phyloP scores from a whole-genome alignment of 805 yeast species.

The Zygoascus tannicola region DNA sequence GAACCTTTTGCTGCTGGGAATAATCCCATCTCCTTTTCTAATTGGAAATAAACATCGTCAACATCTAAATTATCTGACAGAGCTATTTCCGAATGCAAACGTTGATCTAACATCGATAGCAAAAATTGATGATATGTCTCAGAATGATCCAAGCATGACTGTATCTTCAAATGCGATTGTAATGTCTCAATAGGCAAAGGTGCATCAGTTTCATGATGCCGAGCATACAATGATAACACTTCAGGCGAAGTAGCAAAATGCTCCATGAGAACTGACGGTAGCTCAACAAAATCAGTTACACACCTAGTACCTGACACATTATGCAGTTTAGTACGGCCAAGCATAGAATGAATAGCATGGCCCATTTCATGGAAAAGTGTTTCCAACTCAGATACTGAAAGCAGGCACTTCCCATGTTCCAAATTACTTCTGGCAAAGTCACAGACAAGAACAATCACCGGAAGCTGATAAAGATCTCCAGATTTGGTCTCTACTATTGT shows the following conservation, averaged over 20 bases:
- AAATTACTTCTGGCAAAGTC: conserved; percentile 45
- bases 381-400: conserved; percentile 73
- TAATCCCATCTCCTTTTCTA: conserved; percentile 51
- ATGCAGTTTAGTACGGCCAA: conserved; percentile 83
- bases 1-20: conserved; percentile 56
- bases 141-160: conserved; percentile 47
- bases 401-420: conserved; percentile 39
- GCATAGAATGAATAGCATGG: conserved; percentile 96
- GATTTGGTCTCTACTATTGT: conserved; percentile 6
- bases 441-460: conserved; percentile 83
- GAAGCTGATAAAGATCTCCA: conserved; percentile 60
- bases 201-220: conserved; percentile 59
- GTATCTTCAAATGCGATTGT: conserved; percentile 42
- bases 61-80: conserved; percentile 39
- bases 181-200: conserved; percentile 45
- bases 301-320: conserved; percentile 93
- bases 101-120: conserved; percentile 84
- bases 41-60: conserved; percentile 51
- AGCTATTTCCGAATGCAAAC: conserved; percentile 44
- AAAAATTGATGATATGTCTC: conserved; percentile 82
- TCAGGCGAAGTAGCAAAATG: conserved; percentile 76
- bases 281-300: conserved; percentile 90
- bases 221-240: conserved; percentile 64
- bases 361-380: conserved; percentile 98
- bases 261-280: conserved; percentile 96